A percentile compares a stretch with the other conserved stretches of the same genome.
phyloP scores from a whole-genome alignment of 2,329 filamentous ascomycete genomes.

The Sclerotinia nivalis region DNA sequence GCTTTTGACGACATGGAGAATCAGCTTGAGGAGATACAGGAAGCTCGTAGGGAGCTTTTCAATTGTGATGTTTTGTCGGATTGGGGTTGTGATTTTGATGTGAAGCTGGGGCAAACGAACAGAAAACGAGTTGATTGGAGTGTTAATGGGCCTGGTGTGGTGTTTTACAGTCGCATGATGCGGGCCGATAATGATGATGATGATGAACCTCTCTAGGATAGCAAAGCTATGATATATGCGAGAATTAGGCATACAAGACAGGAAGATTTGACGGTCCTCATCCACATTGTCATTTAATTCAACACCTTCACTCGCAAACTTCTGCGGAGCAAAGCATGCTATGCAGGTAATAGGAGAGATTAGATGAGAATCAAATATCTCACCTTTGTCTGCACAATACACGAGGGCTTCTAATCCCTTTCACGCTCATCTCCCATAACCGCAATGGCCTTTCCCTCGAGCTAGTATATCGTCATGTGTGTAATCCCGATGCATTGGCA shows the following conservation, averaged over 20 bases:
- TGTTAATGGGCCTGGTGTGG: background rate
- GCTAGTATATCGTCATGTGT: no score
- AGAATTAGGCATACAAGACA: background rate
- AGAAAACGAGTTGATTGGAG: background rate
- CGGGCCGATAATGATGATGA: background rate
- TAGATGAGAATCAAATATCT: background rate
- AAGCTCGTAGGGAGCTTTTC: background rate
- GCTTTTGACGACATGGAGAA: background rate
- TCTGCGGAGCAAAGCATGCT: background rate
- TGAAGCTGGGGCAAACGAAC: background rate
- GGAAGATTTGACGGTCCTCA: accelerated
- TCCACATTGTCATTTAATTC: background rate
- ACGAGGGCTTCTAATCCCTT: no score
- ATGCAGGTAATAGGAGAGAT: background rate
- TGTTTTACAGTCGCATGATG: background rate
- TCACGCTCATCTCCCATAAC: no score
- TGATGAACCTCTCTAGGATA: background rate
- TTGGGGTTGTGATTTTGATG: background rate
- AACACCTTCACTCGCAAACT: background rate
- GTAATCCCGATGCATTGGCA: no score
- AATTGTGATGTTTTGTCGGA: background rate
- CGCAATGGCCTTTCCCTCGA: no score
- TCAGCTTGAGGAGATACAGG: background rate
- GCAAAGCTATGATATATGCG: background rate
- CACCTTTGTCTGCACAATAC: background rate